phyloP scores from a whole-genome alignment of 2,329 filamentous ascomycete species.

The Colletotrichum eremochloae region DNA sequence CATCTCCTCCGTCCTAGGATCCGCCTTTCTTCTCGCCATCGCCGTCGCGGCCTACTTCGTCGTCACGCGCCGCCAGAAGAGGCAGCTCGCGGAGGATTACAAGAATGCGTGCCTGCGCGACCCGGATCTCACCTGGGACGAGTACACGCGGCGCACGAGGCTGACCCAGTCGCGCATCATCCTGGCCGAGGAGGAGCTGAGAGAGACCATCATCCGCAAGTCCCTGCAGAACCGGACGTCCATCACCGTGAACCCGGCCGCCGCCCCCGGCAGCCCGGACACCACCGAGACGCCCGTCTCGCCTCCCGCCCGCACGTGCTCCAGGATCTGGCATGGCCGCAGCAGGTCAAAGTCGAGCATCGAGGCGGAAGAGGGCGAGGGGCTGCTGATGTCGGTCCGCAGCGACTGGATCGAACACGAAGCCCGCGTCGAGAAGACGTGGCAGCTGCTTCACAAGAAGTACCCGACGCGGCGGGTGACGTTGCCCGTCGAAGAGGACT shows the following conservation, averaged over 20 bases:
- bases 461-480: constrained; percentile 35
- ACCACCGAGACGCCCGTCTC: constrained; percentile 14
- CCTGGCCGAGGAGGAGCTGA: constrained; percentile 31
- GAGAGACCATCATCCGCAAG: constrained; percentile 35
- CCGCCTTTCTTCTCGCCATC: constrained; percentile 9
- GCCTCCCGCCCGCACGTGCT: constrained; percentile 32
- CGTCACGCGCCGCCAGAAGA: background rate
- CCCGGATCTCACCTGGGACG: constrained; percentile 34
- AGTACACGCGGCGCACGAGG: constrained; percentile 27
- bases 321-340: constrained; percentile 29
- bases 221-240: constrained; percentile 26
- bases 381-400: background rate
- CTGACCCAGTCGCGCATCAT: constrained; percentile 30
- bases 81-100: constrained; percentile 11
- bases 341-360: constrained; percentile 4
- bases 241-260: background rate
- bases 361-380: constrained; percentile 31
- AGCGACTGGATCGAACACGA: constrained; percentile 38
- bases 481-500: constrained; percentile 30
- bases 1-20: constrained; percentile 24
- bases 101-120: constrained; percentile 24
- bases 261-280: background rate
- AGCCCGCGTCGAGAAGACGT: constrained; percentile 36
- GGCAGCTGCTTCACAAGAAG: constrained; percentile 39
- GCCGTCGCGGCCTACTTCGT: background rate